Percentiles rank a stretch among this genome's conserved stretches.
phyloP scores from a whole-genome alignment of 768 basidiomycete species.

The Cantharellus anzutake region DNA sequence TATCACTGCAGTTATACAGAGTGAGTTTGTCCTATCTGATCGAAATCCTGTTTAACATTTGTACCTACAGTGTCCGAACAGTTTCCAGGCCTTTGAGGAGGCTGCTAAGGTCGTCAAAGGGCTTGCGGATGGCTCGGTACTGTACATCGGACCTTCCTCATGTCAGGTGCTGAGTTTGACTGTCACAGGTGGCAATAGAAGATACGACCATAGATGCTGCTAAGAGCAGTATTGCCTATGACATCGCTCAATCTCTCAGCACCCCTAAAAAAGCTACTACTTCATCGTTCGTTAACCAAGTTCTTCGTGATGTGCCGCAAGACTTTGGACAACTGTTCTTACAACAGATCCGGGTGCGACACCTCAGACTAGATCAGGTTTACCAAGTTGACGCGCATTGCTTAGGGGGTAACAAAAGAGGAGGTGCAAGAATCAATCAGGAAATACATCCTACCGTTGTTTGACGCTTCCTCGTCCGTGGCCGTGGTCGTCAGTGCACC shows the following conservation, averaged over 20 bases:
- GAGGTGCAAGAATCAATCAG: conserved; percentile 52
- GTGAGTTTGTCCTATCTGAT: conserved; percentile 10
- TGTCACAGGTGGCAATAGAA: conserved; percentile 51
- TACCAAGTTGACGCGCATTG: background rate
- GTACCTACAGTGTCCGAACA: conserved; percentile 48
- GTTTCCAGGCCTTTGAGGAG: conserved; percentile 60
- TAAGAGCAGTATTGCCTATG: conserved; percentile 79
- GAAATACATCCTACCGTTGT: conserved; percentile 70
- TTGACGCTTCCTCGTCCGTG: conserved; percentile 54
- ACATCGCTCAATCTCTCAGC: conserved; percentile 60
- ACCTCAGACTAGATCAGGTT: background rate
- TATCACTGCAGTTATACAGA: conserved; percentile 62
- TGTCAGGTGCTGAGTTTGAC: background rate
- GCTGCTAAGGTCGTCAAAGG: conserved; percentile 60
- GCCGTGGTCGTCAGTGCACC: conserved; percentile 72
- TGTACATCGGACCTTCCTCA: conserved; percentile 12
- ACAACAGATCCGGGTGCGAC: conserved; percentile 35
- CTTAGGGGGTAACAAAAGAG: conserved; percentile 48
- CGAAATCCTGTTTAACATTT: conserved; percentile 1
- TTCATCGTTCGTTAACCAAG: conserved; percentile 77
- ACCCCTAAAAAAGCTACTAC: conserved; percentile 73
- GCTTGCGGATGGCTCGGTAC: conserved; percentile 65
- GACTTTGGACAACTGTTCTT: conserved; percentile 59
- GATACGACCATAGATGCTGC: conserved; percentile 72
- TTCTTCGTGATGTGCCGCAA: conserved; percentile 65